A percentile compares a stretch with the other conserved stretches of the same genome.
phyloP scores from a whole-genome alignment of 768 basidiomycete species.

The Podaxis sp. region DNA sequence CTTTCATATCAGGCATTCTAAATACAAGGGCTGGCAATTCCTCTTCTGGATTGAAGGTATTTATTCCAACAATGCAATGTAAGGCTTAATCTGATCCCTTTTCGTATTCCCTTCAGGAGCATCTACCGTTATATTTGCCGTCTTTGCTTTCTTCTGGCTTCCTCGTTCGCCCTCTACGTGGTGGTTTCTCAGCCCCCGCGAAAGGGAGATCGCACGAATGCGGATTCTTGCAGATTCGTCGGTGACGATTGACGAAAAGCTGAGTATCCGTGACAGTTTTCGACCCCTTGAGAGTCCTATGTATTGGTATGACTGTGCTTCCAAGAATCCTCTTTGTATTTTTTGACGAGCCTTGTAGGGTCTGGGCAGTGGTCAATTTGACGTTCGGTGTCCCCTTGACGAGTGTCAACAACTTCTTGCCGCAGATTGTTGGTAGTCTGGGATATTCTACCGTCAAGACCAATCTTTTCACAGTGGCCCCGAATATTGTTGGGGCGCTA shows the following conservation, averaged over 20 bases:
- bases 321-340: background rate
- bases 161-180: slow-evolving; percentile 43
- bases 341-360: slow-evolving; percentile 22
- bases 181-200: slow-evolving; percentile 34
- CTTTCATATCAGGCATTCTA: slow-evolving; percentile 44
- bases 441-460: slow-evolving; percentile 50
- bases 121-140: slow-evolving; percentile 40
- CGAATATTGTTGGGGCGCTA: slow-evolving; percentile 49
- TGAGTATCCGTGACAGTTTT: slow-evolving; percentile 44
- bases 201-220: slow-evolving; percentile 40
- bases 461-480: slow-evolving; percentile 53
- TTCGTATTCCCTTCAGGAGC: slow-evolving; percentile 29
- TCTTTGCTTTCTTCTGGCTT: slow-evolving; percentile 47
- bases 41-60: slow-evolving; percentile 53
- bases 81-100: background rate
- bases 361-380: slow-evolving; percentile 47
- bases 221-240: slow-evolving; percentile 50
- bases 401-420: slow-evolving; percentile 55
- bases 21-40: slow-evolving; percentile 50
- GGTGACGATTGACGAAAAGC: slow-evolving; percentile 38
- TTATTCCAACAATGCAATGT: background rate
- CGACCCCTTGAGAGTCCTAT: slow-evolving; percentile 42
- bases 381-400: slow-evolving; percentile 49
- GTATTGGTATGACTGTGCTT: slow-evolving; percentile 34
- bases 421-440: slow-evolving; percentile 45